A percentile compares a stretch with the other conserved stretches of the same genome.
Evolutionary conservation across 352 stramenopile species (phyloP).

Genomic region (Globisporangium carolinianum): DNA sequence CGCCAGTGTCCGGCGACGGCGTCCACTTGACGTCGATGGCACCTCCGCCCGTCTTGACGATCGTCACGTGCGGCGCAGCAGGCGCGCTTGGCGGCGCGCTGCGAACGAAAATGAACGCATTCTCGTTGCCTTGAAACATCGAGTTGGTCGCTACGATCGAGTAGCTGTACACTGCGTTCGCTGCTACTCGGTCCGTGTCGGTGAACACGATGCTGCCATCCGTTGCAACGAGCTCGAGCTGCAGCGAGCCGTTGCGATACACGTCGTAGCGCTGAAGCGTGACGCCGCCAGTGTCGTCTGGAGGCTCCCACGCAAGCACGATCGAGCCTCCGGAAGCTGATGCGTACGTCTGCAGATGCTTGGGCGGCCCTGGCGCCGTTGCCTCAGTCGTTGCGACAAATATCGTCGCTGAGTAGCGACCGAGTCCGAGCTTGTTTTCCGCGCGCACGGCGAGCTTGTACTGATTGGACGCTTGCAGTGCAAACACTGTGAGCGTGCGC

Average conservation of each 20-base stretch:
- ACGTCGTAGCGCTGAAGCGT: slow-evolving; percentile 32
- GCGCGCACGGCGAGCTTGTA: slow-evolving; percentile 36
- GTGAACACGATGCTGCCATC: slow-evolving; percentile 13
- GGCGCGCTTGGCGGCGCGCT: slow-evolving; percentile 18
- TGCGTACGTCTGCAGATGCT: slow-evolving; percentile 21
- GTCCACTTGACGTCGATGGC: slow-evolving; percentile 17
- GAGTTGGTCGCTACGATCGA: slow-evolving; percentile 26
- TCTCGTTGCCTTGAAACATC: slow-evolving; percentile 4
- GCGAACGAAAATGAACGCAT: slow-evolving; percentile 10
- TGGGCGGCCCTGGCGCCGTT: slow-evolving; percentile 23
- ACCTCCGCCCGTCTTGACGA: slow-evolving; percentile 20
- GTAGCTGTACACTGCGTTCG: slow-evolving; percentile 34
- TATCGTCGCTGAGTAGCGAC: slow-evolving; percentile 27
- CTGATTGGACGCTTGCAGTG: slow-evolving; percentile 13
- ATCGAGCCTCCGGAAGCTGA: slow-evolving; percentile 34
- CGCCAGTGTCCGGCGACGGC: slow-evolving; percentile 24
- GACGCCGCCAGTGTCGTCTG: slow-evolving; percentile 30
- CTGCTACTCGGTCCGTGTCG: slow-evolving; percentile 20
- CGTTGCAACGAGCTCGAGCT: slow-evolving; percentile 5
- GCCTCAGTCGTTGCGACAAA: slow-evolving; percentile 18
- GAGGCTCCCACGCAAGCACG: slow-evolving; percentile 28
- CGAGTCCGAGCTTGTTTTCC: slow-evolving; percentile 27
- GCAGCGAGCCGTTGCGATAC: slow-evolving; percentile 21
- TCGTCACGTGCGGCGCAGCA: slow-evolving; percentile 9
- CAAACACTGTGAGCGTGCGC: slow-evolving; percentile 17